Evolutionary conservation across 2,329 filamentous ascomycete species (phyloP), one percentile per base, ranked within the genome.

Genomic region (Pyrenophora teres): DNA sequence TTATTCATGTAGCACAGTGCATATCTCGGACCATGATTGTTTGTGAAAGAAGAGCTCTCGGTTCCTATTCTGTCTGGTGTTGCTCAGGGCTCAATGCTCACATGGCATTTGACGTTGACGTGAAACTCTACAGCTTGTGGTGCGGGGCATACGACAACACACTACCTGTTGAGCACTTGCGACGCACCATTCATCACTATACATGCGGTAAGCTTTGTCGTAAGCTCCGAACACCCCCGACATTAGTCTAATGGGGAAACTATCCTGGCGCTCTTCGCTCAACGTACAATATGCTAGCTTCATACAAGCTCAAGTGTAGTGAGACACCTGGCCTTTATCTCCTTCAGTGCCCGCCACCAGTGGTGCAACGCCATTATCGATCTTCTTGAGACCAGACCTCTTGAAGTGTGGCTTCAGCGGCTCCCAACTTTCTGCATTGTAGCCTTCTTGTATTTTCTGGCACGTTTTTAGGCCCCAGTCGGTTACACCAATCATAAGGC

Each of bases 371-470:
- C 65, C 59, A 49, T 69, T 68, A 7, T 65, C 62, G 27, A 69
- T 65, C 52, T 68, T 68, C 48, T 56, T 56, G 6, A 59, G 57
- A 3, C 56, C 58, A 15, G 63, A 63, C 47, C 64, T 59, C 60
- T 65, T 70, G 50, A 81, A 81, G 47, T 75, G 76, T 52, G 77
- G 68, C 65, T 78, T 78, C 59, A 81, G 56, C 12, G 75, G 72
- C 62, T 77, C 85, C 91, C 91, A 96, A 70, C 89, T 92, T 77
- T 95, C 88, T 50, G 86, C 84, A 68, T 85, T 92, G 67, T 94
- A 95, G 50, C 83, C 83, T 59, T 84, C 80, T 76, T 89, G 87
- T 35, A 89, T 82, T 73, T 89, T 89, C 64, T 80, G 75, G 68
- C 86, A 93, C 56, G 83, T 83, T 71, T 84, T 87, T 56, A 89